These are phyloP conservation scores for Kurtzmaniella quercitrusa DNA, from an alignment of 1,139 yeast genomes.

Conservation along the genomic window DNA sequence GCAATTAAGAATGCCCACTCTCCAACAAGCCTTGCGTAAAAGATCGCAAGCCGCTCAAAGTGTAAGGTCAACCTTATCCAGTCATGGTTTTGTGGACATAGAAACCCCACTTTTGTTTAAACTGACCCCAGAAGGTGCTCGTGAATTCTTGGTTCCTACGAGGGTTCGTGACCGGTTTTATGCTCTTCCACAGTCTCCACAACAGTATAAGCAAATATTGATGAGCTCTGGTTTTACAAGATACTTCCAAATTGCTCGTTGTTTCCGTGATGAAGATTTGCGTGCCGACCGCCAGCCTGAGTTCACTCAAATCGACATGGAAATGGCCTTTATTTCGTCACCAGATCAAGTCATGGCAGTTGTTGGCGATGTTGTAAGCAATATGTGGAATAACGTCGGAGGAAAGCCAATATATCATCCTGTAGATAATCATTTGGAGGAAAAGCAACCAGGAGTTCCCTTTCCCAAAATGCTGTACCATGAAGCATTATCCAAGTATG, in stretches of 20 bases:
- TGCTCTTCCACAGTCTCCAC: conserved; percentile 96
- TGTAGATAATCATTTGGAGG: conserved; percentile 20
- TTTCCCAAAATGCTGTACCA: conserved; percentile 54
- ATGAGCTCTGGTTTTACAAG: conserved; percentile 90
- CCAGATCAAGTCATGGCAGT: conserved; percentile 62
- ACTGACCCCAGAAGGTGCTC: conserved; percentile 97
- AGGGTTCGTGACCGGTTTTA: conserved; percentile 62
- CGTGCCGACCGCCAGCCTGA: conserved; percentile 96
- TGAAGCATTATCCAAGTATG: conserved; percentile 70
- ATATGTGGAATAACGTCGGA: conserved; percentile 54
- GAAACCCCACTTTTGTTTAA: conserved; percentile 93
- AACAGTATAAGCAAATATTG: conserved; percentile 88
- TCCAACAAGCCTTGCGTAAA: conserved; percentile 54
- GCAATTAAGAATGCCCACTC: conserved; percentile 64
- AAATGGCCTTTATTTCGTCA: conserved; percentile 78
- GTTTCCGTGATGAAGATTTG: conserved; percentile 94
- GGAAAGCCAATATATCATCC: conserved; percentile 33
- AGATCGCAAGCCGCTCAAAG: conserved; percentile 59
- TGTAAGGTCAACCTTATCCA: conserved; percentile 48
- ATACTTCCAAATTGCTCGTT: conserved; percentile 87
- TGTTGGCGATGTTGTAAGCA: conserved; percentile 54
- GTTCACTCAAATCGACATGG: conserved; percentile 92
- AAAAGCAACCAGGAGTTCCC: conserved; percentile 15
- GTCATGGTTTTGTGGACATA: conserved; percentile 65
- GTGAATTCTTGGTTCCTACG: conserved; percentile 93